A percentile compares a stretch with the other conserved stretches of the same genome.
Conservation (phyloP, 75 land plant genomes). For the Pinus tabuliformis region DNA sequence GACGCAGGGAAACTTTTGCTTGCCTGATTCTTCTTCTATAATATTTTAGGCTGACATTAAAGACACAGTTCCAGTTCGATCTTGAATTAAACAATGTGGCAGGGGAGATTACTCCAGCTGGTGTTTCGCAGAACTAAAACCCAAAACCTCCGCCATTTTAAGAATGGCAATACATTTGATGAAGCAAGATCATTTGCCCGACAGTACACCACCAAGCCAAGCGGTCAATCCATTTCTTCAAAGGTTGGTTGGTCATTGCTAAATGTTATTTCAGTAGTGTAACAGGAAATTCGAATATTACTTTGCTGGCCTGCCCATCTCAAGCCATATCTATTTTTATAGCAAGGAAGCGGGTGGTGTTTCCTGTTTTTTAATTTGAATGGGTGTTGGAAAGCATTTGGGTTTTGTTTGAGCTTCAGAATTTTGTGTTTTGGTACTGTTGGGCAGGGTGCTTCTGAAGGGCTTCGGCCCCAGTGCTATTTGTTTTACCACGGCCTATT, state of each 20-base stretch:
- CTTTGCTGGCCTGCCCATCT: not conserved
- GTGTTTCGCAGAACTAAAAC: not conserved
- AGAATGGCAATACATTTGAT: not conserved
- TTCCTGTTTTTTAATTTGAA: not conserved
- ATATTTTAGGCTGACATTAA: no score
- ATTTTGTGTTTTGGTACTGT: not conserved
- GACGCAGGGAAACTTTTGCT: no score
- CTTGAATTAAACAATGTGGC: not conserved
- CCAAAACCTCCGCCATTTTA: not conserved
- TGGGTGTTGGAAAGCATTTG: not conserved
- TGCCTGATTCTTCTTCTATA: no score
- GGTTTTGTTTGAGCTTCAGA: not conserved
- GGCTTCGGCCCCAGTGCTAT: constrained; percentile 4
- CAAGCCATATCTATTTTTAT: not conserved
- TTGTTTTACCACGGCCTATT: not conserved
- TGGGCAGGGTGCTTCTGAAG: constrained; percentile 1
- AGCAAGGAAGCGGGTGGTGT: not conserved
- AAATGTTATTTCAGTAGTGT: not conserved
- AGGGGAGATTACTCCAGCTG: not conserved
- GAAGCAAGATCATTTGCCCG: not conserved
- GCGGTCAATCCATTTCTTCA: not conserved
- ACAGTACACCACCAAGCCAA: not conserved
- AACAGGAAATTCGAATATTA: not conserved
- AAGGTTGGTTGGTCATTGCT: not conserved
- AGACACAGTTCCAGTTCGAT: no score